Conservation (phyloP, 2,329 filamentous ascomycete genomes). For the Penicillium hesseltinei region DNA sequence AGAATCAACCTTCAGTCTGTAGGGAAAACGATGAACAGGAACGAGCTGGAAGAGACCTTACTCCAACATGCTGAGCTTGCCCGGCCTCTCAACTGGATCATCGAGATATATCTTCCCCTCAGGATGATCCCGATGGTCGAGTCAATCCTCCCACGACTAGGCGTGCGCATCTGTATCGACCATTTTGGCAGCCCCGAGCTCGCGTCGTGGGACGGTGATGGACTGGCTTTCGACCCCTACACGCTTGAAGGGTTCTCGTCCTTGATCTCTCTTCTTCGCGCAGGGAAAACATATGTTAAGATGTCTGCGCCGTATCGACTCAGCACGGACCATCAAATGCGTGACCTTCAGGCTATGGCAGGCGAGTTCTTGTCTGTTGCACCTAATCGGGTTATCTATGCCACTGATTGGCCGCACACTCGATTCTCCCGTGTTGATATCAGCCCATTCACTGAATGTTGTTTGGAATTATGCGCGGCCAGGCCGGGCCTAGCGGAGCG, state of each 20-base stretch:
- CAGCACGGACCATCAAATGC: constrained; percentile 45
- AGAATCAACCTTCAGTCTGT: constrained; percentile 59
- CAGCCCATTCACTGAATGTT: constrained; percentile 53
- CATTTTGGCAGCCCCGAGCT: constrained; percentile 57
- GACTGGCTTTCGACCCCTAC: constrained; percentile 41
- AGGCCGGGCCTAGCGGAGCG: constrained; percentile 48
- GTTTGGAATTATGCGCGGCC: constrained; percentile 54
- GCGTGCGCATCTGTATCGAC: constrained; percentile 57
- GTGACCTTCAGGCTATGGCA: constrained; percentile 50
- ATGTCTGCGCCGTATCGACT: constrained; percentile 60
- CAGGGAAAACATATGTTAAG: constrained; percentile 56
- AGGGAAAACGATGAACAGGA: constrained; percentile 41
- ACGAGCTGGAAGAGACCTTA: constrained; percentile 46
- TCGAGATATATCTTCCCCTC: constrained; percentile 60
- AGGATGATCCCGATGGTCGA: constrained; percentile 51
- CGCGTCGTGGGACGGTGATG: constrained; percentile 11
- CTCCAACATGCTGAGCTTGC: constrained; percentile 52
- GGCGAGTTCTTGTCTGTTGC: constrained; percentile 50
- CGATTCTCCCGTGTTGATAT: constrained; percentile 59
- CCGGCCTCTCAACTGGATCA: constrained; percentile 53
- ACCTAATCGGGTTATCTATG: constrained; percentile 54
- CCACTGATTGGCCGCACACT: constrained; percentile 65
- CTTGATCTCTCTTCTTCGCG: constrained; percentile 48
- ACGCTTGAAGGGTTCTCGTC: constrained; percentile 51
- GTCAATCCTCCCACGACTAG: constrained; percentile 49